phyloP scores from a whole-genome alignment of 345 rosid species.

The Melaleuca alternifolia region DNA sequence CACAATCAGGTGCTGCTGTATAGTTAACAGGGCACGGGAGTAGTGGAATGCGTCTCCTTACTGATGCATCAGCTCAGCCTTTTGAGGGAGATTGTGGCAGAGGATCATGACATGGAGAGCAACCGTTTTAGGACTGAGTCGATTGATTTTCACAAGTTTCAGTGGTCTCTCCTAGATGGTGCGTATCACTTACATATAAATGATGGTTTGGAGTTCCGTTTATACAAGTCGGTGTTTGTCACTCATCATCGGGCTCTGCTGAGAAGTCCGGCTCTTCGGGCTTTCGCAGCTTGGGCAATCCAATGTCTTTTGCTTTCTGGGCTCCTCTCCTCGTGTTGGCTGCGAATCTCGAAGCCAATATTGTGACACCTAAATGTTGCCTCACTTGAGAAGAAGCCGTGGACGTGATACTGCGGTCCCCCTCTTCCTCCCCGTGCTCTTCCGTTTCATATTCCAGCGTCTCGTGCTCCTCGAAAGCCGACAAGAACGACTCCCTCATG shows the following conservation, averaged over 20 bases:
- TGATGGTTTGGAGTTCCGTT: background rate
- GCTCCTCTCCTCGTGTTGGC: constrained; percentile 60
- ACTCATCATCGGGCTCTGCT: constrained; percentile 34
- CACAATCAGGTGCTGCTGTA: background rate
- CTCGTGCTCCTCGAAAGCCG: constrained; percentile 1
- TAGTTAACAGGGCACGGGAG: background rate
- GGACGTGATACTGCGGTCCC: background rate
- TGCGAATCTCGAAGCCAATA: constrained; percentile 63
- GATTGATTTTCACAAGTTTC: background rate
- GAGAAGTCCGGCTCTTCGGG: constrained; percentile 90
- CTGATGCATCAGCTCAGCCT: background rate
- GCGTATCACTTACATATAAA: background rate
- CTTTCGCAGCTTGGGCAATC: constrained; percentile 44
- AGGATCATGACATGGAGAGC: background rate
- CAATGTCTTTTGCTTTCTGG: constrained; percentile 40
- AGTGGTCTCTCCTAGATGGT: background rate
- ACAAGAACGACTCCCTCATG: constrained; percentile 18
- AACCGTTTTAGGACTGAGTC: background rate
- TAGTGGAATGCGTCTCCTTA: background rate
- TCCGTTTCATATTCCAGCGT: constrained; percentile 3
- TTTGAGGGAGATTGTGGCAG: background rate
- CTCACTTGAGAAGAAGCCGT: constrained; percentile 13
- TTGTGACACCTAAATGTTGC: constrained; percentile 39
- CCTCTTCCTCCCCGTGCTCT: constrained; percentile 2
- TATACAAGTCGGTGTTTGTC: background rate